Base-by-base conservation (phyloP, 495 filamentous ascomycete species). In the Penicillium turbatum region DNA sequence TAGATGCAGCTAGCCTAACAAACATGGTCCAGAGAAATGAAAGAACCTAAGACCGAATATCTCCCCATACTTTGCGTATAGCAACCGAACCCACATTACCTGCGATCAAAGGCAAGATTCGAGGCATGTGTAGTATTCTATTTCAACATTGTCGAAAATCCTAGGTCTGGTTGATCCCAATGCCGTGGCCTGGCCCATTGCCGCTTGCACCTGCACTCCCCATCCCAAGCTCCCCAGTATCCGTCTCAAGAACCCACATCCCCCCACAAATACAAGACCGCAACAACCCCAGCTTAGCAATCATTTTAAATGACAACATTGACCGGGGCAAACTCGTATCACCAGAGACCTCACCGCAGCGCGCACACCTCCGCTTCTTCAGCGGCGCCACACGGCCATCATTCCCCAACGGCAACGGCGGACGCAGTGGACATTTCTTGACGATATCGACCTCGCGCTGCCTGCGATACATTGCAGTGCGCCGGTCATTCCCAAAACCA, bases 201-300 rank as follows among this genome's bases (percentile, higher is more conserved):
- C 34, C 34, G 30, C 17, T 31, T 12, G 12, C 43, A 51, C 6
- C 32, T 10, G 17, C 53, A 46, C 38, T 37, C 8, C 27, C 37
- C 38, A 15, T 13, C 21, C 29, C 36, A 56, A 47, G 9, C 17
- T 56, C 60, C 43, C 41, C 32, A 50, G 38, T 8, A 46, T 66
- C 68, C 16, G 49, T 44, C 56, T 72, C 72, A 53, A 72, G 38
- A 37, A 68, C 62, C 73, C 72, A 77, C 66, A 71, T 69, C 12
- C 72, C 74, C 26, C 72, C 69, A 58, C 74, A 77, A 46, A 75
- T 65, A 70, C 74, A 77, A 53, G 59, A 61, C 19, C 74, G 54
- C 49, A 77, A 42, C 51, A 75, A 40, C 32, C 65, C 69, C 66
- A 76, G 48, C 50, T 72, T 73, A 30, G 61, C 62, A 48, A 72